Percentiles rank a stretch among this genome's conserved stretches.
These are phyloP conservation scores for Corymbia citriodora DNA, from an alignment of 441 rosid species.

Conservation along the genomic window DNA sequence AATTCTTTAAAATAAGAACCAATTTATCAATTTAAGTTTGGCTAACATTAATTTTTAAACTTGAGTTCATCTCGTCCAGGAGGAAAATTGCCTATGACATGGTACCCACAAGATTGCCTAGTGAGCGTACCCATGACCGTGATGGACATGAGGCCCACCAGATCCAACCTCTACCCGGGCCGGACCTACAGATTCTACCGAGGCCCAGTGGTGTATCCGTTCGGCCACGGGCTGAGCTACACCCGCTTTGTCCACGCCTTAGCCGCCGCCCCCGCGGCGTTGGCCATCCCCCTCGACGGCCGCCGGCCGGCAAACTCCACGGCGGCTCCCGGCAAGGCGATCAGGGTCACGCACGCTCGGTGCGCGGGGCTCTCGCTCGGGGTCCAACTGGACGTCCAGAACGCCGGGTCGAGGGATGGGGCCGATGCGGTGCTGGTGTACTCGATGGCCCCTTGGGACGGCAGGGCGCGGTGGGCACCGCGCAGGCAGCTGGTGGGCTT, in stretches of 20 bases:
- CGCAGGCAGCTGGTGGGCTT: constrained; percentile 77
- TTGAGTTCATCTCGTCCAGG: constrained; percentile 14
- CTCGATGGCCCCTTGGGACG: constrained; percentile 42
- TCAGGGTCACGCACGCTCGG: constrained; percentile 65
- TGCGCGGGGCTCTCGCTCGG: constrained; percentile 50
- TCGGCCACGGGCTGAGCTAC: constrained; percentile 86
- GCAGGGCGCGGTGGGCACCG: constrained; percentile 60
- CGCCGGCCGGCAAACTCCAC: constrained; percentile 36
- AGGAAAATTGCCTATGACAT: constrained; percentile 94
- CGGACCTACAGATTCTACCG: constrained; percentile 83
- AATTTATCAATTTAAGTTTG: neutral
- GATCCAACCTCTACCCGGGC: constrained; percentile 55
- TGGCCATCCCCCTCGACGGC: constrained; percentile 46
- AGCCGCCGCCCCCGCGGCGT: constrained; percentile 45
- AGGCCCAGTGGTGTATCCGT: constrained; percentile 77
- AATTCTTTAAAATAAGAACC: neutral
- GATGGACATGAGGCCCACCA: constrained; percentile 74
- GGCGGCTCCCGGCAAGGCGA: constrained; percentile 38
- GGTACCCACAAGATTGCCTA: constrained; percentile 85
- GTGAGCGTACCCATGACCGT: constrained; percentile 71
- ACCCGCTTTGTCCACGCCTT: constrained; percentile 52
- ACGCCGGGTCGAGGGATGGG: constrained; percentile 68
- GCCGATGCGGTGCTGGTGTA: constrained; percentile 61
- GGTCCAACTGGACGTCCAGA: constrained; percentile 57
- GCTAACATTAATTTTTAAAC: neutral